These are phyloP conservation scores for Porodaedalea pini DNA, from an alignment of 1,284 basidiomycete species.

Conservation along the genomic window DNA sequence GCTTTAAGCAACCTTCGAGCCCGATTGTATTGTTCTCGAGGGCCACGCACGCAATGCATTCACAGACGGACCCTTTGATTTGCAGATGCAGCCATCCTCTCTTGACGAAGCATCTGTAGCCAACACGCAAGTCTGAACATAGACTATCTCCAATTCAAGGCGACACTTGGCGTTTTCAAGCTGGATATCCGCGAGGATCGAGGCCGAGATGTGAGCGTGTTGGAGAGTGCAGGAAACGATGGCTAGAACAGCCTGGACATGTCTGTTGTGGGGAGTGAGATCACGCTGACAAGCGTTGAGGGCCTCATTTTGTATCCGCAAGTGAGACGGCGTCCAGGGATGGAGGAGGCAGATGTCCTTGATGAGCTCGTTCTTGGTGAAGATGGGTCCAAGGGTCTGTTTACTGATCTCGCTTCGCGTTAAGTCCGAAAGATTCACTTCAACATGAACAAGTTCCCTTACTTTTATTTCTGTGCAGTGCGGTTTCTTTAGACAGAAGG, in stretches of 20 bases:
- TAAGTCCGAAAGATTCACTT: constrained; percentile 30
- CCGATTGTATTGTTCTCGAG: constrained; percentile 90
- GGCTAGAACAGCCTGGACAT: constrained; percentile 79
- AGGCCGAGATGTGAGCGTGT: constrained; percentile 75
- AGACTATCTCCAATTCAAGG: constrained; percentile 95
- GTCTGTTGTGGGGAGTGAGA: constrained; percentile 59
- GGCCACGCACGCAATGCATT: constrained; percentile 83
- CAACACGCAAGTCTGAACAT: constrained; percentile 91
- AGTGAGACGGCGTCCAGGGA: constrained; percentile 67
- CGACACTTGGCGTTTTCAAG: constrained; percentile 82
- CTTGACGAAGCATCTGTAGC: constrained; percentile 54
- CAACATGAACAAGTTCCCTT: background rate
- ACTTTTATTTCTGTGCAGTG: constrained; percentile 32
- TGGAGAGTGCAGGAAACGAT: constrained; percentile 80
- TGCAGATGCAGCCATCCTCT: constrained; percentile 76
- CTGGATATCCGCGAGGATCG: constrained; percentile 81
- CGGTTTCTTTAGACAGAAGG: constrained; percentile 47
- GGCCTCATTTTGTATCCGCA: constrained; percentile 87
- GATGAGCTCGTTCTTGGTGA: constrained; percentile 39
- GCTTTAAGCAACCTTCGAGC: constrained; percentile 80
- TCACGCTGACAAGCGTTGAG: constrained; percentile 83
- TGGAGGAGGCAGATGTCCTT: constrained; percentile 81
- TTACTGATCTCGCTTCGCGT: constrained; percentile 50
- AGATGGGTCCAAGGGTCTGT: constrained; percentile 34
- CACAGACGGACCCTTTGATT: constrained; percentile 67